Evolutionary conservation across 2,329 filamentous ascomycete species (phyloP).

Genomic region (Teratosphaeriaceae sp.): DNA sequence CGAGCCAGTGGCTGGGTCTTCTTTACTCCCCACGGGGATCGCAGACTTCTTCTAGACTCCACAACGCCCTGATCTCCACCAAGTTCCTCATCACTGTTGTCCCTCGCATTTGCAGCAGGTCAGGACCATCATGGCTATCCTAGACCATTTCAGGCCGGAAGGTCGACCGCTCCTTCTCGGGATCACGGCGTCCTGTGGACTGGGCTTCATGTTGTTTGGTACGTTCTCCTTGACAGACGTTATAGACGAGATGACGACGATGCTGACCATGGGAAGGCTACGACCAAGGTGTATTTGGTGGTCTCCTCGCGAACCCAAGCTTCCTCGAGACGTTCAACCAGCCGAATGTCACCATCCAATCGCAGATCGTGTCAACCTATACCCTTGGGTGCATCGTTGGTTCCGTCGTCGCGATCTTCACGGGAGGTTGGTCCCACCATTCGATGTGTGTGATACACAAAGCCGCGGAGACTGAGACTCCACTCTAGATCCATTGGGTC

Average conservation of each 20-base stretch:
- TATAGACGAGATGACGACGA: background rate
- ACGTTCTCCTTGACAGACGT: background rate
- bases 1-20: too few species aligned
- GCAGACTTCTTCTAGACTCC: too few species aligned
- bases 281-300: slow-evolving; percentile 17
- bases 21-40: background rate
- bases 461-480: too few species aligned
- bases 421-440: slow-evolving; percentile 24
- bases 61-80: too few species aligned
- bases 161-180: background rate
- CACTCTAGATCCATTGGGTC: too few species aligned
- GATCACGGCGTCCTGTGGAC: background rate
- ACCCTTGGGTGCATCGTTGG: slow-evolving; percentile 38
- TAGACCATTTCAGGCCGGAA: slow-evolving; percentile 2
- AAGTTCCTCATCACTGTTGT: background rate
- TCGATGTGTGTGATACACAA: background rate
- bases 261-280: slow-evolving; percentile 7
- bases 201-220: slow-evolving; percentile 12
- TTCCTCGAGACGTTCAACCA: slow-evolving; percentile 13
- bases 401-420: slow-evolving; percentile 28
- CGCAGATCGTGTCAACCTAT: slow-evolving; percentile 36
- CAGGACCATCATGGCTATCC: background rate
- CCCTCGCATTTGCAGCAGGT: background rate
- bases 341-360: slow-evolving; percentile 12
- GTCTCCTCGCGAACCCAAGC: slow-evolving; percentile 10